Evolutionary conservation across 2,329 filamentous ascomycete species (phyloP).

Genomic region (Cercospora berteroae): DNA sequence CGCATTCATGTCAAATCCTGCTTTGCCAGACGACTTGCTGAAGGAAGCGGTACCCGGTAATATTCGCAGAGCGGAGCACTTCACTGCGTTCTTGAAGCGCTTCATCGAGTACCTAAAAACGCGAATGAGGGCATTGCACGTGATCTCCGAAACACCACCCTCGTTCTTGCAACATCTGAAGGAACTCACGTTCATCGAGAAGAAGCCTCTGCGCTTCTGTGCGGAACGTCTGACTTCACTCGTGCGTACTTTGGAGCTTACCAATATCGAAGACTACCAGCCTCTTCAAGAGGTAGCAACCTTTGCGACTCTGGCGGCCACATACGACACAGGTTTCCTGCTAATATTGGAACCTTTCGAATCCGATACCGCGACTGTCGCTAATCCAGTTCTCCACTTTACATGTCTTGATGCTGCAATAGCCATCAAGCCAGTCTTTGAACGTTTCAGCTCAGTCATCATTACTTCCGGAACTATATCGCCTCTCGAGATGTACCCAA

Average conservation of each 20-base stretch:
- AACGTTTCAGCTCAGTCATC: constrained; percentile 95
- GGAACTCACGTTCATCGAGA: constrained; percentile 96
- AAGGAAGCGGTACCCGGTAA: constrained; percentile 97
- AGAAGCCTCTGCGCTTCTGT: constrained; percentile 91
- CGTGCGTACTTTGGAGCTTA: constrained; percentile 89
- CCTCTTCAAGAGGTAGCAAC: constrained; percentile 95
- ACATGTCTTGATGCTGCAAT: constrained; percentile 96
- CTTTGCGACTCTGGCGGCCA: constrained; percentile 92
- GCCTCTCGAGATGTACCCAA: constrained; percentile 96
- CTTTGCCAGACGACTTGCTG: constrained; percentile 85
- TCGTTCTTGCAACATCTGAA: constrained; percentile 91
- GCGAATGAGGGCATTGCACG: constrained; percentile 95
- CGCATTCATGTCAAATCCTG: constrained; percentile 96
- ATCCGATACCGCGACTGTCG: constrained; percentile 89
- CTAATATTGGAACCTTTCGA: constrained; percentile 97
- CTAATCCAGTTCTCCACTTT: constrained; percentile 95
- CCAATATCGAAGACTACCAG: constrained; percentile 97
- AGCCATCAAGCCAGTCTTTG: constrained; percentile 95
- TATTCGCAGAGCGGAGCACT: constrained; percentile 92
- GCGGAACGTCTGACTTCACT: constrained; percentile 92
- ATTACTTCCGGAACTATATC: constrained; percentile 98
- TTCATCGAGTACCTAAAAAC: constrained; percentile 97
- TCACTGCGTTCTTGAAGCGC: constrained; percentile 87
- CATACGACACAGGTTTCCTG: constrained; percentile 93
- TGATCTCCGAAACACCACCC: constrained; percentile 93